Conservation (phyloP, 78 protist genomes). For the Speleostelium caveatum region DNA sequence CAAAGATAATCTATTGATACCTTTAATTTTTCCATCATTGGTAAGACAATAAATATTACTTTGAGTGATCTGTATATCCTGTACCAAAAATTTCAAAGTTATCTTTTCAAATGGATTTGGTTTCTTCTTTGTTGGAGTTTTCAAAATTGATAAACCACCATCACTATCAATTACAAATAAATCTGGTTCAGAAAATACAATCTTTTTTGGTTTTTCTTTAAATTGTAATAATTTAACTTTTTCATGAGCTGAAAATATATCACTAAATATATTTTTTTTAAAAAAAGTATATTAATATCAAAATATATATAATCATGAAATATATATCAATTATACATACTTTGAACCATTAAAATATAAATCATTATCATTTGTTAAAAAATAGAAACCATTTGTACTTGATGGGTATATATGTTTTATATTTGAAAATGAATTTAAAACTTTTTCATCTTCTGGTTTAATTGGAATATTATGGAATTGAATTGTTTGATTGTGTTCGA, state of each 20-base stretch:
- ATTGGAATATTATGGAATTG: background rate
- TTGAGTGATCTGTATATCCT: background rate
- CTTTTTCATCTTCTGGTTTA: background rate
- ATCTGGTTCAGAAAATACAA: slow-evolving; percentile 30
- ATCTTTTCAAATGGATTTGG: too few species aligned
- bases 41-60: background rate
- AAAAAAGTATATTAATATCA: background rate
- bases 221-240: too few species aligned
- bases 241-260: too few species aligned
- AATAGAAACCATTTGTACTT: slow-evolving; percentile 5
- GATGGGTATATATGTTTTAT: slow-evolving; percentile 4
- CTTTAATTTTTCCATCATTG: background rate
- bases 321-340: slow-evolving; percentile 13
- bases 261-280: background rate
- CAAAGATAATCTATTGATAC: background rate
- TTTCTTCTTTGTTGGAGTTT: background rate
- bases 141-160: background rate
- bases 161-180: background rate
- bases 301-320: background rate
- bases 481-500: background rate
- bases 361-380: slow-evolving; percentile 15
- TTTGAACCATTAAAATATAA: slow-evolving; percentile 34
- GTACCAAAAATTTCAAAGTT: background rate
- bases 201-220: background rate
- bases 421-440: background rate